Percentiles rank a stretch among this genome's conserved stretches.
Evolutionary conservation across 2,329 filamentous ascomycete genomes (phyloP).

Genomic region (Rosellinia necatrix): DNA sequence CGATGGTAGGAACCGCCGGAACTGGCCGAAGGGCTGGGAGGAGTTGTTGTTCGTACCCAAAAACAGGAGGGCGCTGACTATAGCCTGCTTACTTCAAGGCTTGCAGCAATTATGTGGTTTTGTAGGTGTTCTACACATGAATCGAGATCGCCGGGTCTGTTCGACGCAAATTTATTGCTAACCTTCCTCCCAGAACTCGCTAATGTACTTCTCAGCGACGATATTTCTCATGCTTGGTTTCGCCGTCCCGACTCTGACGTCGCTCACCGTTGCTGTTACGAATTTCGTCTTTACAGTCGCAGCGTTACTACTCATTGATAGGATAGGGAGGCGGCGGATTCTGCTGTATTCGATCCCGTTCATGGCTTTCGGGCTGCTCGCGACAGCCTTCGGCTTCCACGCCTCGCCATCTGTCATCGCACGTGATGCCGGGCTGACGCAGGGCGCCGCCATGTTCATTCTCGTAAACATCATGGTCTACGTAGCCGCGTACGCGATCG

Average conservation of each 20-base stretch:
- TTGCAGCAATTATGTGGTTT: constrained; percentile 90
- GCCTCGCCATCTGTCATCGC: constrained; percentile 50
- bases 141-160: not conserved
- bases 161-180: constrained; percentile 11
- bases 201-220: constrained; percentile 91
- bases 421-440: constrained; percentile 33
- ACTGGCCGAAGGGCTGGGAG: constrained; percentile 53
- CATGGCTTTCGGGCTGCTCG: constrained; percentile 75
- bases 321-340: constrained; percentile 77
- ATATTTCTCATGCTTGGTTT: constrained; percentile 82
- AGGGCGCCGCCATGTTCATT: constrained; percentile 58
- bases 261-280: constrained; percentile 78
- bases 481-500: constrained; percentile 83
- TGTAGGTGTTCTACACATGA: constrained; percentile 49
- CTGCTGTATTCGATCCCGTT: constrained; percentile 82
- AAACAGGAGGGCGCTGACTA: constrained; percentile 75
- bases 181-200: constrained; percentile 64
- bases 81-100: constrained; percentile 85
- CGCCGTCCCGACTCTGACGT: constrained; percentile 76
- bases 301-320: constrained; percentile 78
- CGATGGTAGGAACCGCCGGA: constrained; percentile 36
- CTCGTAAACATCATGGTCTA: constrained; percentile 79
- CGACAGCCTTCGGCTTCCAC: constrained; percentile 75
- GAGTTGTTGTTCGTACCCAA: constrained; percentile 62
- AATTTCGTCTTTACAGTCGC: constrained; percentile 81